These are phyloP conservation scores for Multifurca ochricompacta DNA, from an alignment of 768 basidiomycete genomes.

Conservation along the genomic window DNA sequence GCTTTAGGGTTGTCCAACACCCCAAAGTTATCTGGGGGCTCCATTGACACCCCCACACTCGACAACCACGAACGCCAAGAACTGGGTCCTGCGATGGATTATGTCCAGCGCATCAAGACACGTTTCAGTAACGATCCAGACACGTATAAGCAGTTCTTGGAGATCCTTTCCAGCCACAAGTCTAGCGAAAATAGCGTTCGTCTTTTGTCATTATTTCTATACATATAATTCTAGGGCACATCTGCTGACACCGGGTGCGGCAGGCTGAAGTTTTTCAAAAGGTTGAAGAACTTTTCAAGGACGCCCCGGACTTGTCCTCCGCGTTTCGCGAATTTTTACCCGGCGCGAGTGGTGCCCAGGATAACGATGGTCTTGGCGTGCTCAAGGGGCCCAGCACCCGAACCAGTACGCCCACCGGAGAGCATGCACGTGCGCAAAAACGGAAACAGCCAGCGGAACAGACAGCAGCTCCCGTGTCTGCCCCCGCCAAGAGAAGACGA, in stretches of 20 bases:
- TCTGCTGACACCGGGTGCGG: not conserved
- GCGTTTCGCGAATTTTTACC: conserved; percentile 76
- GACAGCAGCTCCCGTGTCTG: conserved; percentile 23
- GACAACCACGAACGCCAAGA: conserved; percentile 20
- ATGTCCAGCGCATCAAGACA: conserved; percentile 95
- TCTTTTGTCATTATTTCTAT: conserved; percentile 20
- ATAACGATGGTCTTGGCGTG: conserved; percentile 3
- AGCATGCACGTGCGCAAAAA: conserved; percentile 35
- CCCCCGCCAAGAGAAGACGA: conserved; percentile 65
- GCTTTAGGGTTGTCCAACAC: conserved; percentile 10
- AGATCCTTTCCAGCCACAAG: conserved; percentile 63
- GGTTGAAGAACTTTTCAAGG: conserved; percentile 63
- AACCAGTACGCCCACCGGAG: conserved; percentile 24
- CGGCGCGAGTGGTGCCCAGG: conserved; percentile 22
- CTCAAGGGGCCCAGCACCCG: conserved; percentile 21
- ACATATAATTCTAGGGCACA: conserved; percentile 9
- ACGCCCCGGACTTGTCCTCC: conserved; percentile 63
- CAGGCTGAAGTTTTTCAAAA: conserved; percentile 63
- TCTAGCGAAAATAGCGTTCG: conserved; percentile 43
- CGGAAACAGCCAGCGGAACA: conserved; percentile 25
- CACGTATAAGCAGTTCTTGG: conserved; percentile 73
- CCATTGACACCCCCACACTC: not conserved
- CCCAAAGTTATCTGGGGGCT: not conserved
- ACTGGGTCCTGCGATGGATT: conserved; percentile 80
- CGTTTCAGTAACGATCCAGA: conserved; percentile 74